These are phyloP conservation scores for Puccinia hordei DNA, from an alignment of 1,284 basidiomycete genomes.

Conservation along the genomic window DNA sequence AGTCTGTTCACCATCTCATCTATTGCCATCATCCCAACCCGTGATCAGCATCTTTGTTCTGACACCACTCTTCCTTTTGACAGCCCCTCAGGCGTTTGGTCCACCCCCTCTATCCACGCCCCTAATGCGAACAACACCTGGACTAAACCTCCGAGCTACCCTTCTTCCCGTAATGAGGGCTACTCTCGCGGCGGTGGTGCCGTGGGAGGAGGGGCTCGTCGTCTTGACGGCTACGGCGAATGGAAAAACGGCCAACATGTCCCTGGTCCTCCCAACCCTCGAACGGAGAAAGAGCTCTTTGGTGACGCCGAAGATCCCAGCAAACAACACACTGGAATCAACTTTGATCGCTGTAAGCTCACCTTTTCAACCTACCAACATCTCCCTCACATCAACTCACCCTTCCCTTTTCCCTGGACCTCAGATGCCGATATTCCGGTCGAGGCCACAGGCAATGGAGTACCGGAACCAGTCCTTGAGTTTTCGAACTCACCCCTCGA, in stretches of 20 bases:
- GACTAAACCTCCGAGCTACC: conserved; percentile 40
- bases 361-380: neutral
- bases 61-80: conserved; percentile 8
- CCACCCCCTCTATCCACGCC: conserved; percentile 51
- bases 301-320: conserved; percentile 78
- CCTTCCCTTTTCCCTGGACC: neutral
- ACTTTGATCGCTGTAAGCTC: conserved; percentile 84
- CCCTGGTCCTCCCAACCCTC: conserved; percentile 75
- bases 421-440: conserved; percentile 93
- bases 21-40: conserved; percentile 14
- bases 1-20: conserved; percentile 49
- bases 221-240: conserved; percentile 65
- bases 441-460: conserved; percentile 91
- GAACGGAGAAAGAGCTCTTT: conserved; percentile 93
- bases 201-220: conserved; percentile 54
- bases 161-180: conserved; percentile 40
- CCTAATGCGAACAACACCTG: conserved; percentile 50
- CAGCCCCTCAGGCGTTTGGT: conserved; percentile 47
- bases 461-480: conserved; percentile 85
- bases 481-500: conserved; percentile 91
- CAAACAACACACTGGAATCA: conserved; percentile 90
- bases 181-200: conserved; percentile 37
- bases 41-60: conserved; percentile 9
- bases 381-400: neutral
- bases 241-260: conserved; percentile 92